Conservation (phyloP, 116 monocot genomes). For the Posidonia oceanica region DNA sequence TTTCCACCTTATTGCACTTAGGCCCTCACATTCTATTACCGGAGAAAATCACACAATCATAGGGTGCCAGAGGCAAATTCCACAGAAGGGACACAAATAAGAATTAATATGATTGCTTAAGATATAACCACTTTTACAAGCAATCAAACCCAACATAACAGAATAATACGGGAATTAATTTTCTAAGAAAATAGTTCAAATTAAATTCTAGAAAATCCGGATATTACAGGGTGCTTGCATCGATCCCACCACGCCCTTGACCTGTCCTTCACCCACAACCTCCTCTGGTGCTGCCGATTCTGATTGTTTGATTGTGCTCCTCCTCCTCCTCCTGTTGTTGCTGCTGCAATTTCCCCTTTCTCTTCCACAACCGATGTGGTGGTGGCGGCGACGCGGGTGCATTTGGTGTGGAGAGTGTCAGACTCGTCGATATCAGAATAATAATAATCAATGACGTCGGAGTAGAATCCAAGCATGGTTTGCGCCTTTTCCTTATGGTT, state of each 20-base stretch:
- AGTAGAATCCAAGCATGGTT: conserved; percentile 30
- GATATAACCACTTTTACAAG: no score
- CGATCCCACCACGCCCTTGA: conserved; percentile 61
- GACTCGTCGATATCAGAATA: conserved; percentile 31
- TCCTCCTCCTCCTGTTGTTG: no score
- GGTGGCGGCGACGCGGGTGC: conserved; percentile 20
- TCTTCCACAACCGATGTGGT: not conserved
- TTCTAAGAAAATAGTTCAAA: no score
- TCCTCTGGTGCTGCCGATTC: conserved; percentile 12
- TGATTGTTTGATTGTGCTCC: not conserved
- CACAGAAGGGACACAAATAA: no score
- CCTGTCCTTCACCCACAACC: conserved; percentile 63
- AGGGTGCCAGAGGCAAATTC: no score
- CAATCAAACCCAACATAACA: no score
- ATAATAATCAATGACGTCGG: conserved; percentile 30
- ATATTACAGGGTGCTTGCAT: conserved; percentile 43
- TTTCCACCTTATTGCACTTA: no score
- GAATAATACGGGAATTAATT: no score
- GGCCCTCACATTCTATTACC: no score
- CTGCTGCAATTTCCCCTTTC: not conserved
- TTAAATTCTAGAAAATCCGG: no score
- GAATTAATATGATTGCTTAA: no score
- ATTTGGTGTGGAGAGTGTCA: conserved; percentile 19
- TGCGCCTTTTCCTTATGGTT: conserved; percentile 21
- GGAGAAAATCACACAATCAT: no score